These are phyloP conservation scores for Allantophomopsis cytisporea DNA, from an alignment of 2,329 filamentous ascomycete species.

Conservation along the genomic window DNA sequence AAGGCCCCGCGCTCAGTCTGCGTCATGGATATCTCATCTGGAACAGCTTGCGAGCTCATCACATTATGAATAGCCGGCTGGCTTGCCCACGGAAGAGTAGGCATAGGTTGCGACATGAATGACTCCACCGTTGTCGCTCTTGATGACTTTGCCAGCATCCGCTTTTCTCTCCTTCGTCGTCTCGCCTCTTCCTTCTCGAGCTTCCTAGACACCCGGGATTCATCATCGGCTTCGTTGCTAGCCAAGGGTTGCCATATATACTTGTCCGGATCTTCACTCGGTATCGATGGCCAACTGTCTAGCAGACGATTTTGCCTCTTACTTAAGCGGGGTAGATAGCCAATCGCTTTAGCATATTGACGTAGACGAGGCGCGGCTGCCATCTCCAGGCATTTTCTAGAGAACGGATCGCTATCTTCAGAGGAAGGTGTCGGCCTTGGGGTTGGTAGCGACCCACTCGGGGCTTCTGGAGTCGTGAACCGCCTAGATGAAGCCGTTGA, in stretches of 20 bases:
- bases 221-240: too few species aligned
- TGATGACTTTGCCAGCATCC: not conserved
- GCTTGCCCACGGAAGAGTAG: constrained; percentile 12
- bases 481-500: not conserved
- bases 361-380: constrained; percentile 19
- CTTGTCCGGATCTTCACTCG: constrained; percentile 18
- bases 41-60: constrained; percentile 14
- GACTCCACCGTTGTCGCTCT: constrained; percentile 13
- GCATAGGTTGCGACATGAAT: constrained; percentile 29
- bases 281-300: constrained; percentile 20
- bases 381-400: constrained; percentile 6
- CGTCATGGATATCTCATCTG: constrained; percentile 20
- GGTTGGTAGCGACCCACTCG: constrained; percentile 4
- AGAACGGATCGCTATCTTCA: constrained; percentile 7
- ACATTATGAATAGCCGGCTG: constrained; percentile 9
- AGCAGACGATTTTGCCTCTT: constrained; percentile 15
- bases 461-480: not conserved
- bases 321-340: constrained; percentile 11
- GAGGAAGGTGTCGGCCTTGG: constrained; percentile 12
- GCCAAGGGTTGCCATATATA: constrained; percentile 15
- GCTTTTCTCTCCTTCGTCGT: constrained; percentile 5
- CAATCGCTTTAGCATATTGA: constrained; percentile 19
- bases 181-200: constrained; percentile 2
- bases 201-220: not conserved
- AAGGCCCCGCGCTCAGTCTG: constrained; percentile 34